phyloP scores from a whole-genome alignment of 352 stramenopile genomes.

The Poterioochromonas sp. region DNA sequence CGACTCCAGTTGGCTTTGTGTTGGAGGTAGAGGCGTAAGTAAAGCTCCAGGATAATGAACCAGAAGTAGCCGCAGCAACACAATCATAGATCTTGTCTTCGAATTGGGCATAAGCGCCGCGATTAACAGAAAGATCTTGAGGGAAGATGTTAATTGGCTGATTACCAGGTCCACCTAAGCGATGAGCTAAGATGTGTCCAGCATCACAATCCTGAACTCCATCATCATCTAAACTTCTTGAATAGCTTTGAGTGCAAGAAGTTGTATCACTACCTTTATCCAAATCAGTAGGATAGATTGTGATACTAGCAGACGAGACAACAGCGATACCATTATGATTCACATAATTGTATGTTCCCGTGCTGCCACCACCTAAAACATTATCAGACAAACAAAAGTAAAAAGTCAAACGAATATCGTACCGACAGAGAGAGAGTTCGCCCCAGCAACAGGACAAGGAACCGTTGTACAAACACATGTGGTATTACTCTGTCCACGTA shows the following conservation, averaged over 20 bases:
- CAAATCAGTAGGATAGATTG: not conserved
- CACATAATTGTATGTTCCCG: conserved; percentile 9
- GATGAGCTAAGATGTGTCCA: conserved; percentile 29
- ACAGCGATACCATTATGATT: not conserved
- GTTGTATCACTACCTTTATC: conserved; percentile 24
- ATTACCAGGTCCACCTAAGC: conserved; percentile 21
- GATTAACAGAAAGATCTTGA: conserved; percentile 19
- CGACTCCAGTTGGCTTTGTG: conserved; percentile 9
- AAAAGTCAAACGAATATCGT: not conserved
- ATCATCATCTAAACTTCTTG: conserved; percentile 23
- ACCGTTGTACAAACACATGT: conserved; percentile 27
- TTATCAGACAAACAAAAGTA: not conserved
- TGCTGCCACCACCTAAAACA: conserved; percentile 2
- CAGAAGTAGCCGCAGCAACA: not conserved
- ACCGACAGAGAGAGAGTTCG: conserved; percentile 5
- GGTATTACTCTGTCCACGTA: too few relatives aligned
- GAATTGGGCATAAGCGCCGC: conserved; percentile 18
- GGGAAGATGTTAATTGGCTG: conserved; percentile 33
- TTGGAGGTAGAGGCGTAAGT: not conserved
- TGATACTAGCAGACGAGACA: conserved; percentile 1
- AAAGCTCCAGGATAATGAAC: not conserved
- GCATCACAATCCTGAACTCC: conserved; percentile 31
- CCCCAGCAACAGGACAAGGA: conserved; percentile 24
- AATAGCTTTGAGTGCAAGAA: conserved; percentile 25
- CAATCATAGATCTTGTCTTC: conserved; percentile 31